Conservation (phyloP, 805 yeast genomes). For the Pichia nanzhaoensis region DNA sequence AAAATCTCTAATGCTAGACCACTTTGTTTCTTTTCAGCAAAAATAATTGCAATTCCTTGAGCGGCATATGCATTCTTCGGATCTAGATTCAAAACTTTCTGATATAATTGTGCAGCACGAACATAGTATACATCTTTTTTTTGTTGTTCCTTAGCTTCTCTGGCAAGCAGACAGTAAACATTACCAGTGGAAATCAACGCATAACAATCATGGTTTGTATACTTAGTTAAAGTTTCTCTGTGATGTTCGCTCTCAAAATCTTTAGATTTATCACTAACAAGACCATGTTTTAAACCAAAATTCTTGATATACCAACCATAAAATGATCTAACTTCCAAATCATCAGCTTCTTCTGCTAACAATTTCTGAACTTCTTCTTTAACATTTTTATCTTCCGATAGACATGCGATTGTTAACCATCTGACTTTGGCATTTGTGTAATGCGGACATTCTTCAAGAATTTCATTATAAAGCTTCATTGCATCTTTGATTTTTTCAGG, state of each 20-base stretch:
- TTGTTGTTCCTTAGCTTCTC: constrained; percentile 57
- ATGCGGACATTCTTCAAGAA: constrained; percentile 56
- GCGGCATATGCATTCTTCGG: constrained; percentile 90
- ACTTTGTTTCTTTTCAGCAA: constrained; percentile 75
- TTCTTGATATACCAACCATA: constrained; percentile 82
- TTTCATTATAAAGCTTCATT: constrained; percentile 41
- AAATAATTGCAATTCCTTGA: constrained; percentile 91
- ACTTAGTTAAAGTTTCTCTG: constrained; percentile 74
- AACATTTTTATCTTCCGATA: constrained; percentile 43
- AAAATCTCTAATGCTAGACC: constrained; percentile 79
- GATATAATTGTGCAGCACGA: constrained; percentile 87
- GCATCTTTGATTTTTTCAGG: constrained; percentile 26
- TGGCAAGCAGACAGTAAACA: constrained; percentile 73
- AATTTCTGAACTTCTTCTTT: constrained; percentile 50
- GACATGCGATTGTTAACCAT: constrained; percentile 51
- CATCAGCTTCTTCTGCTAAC: constrained; percentile 46
- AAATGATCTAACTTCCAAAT: constrained; percentile 81
- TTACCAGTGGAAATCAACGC: constrained; percentile 89
- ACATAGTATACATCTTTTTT: constrained; percentile 68
- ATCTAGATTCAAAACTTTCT: constrained; percentile 81
- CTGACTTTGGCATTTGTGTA: constrained; percentile 75
- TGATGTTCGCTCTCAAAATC: constrained; percentile 72
- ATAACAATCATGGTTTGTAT: constrained; percentile 82
- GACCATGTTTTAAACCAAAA: constrained; percentile 45
- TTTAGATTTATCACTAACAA: constrained; percentile 37